These are phyloP conservation scores for Sesbania bispinosa DNA, from an alignment of 306 rosid genomes.

Conservation along the genomic window DNA sequence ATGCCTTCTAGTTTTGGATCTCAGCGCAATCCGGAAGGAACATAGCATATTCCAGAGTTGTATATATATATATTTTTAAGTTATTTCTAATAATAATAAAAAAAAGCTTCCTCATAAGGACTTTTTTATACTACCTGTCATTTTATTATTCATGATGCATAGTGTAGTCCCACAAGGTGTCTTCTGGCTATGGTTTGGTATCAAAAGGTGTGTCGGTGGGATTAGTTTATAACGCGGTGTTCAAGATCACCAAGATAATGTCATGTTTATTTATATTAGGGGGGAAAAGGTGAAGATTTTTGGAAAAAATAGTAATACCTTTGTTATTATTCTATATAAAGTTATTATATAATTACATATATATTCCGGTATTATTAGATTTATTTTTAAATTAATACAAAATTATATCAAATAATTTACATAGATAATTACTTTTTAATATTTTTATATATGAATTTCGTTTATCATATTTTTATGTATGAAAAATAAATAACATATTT, in stretches of 20 bases:
- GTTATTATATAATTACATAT: no score
- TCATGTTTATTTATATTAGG: background rate
- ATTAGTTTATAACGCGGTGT: slow-evolving; percentile 25
- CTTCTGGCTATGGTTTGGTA: slow-evolving; percentile 30
- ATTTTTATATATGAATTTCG: no score
- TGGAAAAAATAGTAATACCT: background rate
- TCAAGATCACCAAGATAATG: background rate
- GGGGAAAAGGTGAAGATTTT: background rate
- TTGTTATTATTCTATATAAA: no score
- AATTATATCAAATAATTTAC: no score
- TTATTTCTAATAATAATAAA: background rate
- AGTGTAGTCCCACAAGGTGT: slow-evolving; percentile 27
- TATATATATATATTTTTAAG: background rate
- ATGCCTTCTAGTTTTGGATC: slow-evolving; percentile 23
- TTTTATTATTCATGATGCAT: background rate
- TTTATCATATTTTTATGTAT: no score
- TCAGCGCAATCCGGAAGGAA: background rate
- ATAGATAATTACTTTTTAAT: no score
- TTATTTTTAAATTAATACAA: no score
- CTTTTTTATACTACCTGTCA: background rate
- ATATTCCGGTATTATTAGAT: no score
- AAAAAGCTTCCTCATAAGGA: background rate
- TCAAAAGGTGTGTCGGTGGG: slow-evolving; percentile 44
- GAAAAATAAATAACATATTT: no score
- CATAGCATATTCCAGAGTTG: slow-evolving; percentile 8